Base-by-base conservation (phyloP, 1,139 yeast genomes). In the Candida labiduridarum region DNA sequence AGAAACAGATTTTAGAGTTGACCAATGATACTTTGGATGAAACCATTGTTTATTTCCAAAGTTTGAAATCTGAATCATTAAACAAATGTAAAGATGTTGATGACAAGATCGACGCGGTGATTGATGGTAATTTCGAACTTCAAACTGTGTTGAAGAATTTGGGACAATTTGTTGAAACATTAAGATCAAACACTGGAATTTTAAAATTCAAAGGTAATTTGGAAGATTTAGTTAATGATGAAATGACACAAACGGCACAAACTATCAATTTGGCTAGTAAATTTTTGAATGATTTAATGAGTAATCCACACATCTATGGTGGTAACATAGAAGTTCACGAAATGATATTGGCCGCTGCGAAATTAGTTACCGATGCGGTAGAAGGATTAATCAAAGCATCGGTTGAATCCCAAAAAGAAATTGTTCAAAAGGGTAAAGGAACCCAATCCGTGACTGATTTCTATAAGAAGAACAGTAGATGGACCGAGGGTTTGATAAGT, bases 401-500 rank as follows among this genome's bases (percentile, higher is more conserved):
- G 1, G 84, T 91, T 19, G 92, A 84, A 44, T 85, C 95, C 19
- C 97, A 90, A 67, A 74, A 81, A 51, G 97, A 90, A 67, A 89
- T 90, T 64, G 96, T 89, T 6, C 78, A 82, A 44, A 80, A 80
- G 56, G 90, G 91, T 36, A 78, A 78, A 56, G 95, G 95, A 5
- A 67, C 82, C 1, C 83, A 80, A 49, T 76, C 90, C 1, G 76
- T 84, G 51, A 84, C 90, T 3, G 90, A 89, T 40, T 91, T 87
- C 64, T 91, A 91, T 71, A 89, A 87, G 65, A 89, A 89, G 68
- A 89, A 91, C 65, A 90, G 85, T 65, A 79, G 96, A 62, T 90
- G 97, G 97, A 89, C 97, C 0, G 96, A 91, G 68, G 97, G 97
- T 35, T 82, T 90, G 50, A 85, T 91, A 40, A 88, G 96, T 56